phyloP scores from a whole-genome alignment of 768 basidiomycete genomes.

The Mycena venus region DNA sequence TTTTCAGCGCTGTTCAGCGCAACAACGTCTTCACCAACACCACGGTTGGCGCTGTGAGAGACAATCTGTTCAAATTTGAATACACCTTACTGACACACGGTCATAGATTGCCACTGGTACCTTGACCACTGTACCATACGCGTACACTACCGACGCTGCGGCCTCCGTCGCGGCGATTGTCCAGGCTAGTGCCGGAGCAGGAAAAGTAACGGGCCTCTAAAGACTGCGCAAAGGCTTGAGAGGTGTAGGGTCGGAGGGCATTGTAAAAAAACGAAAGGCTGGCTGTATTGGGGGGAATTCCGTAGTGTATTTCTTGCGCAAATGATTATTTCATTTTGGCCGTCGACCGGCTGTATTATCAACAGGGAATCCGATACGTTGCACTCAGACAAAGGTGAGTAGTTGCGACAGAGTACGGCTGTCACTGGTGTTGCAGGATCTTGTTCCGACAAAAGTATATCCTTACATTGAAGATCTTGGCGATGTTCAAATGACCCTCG shows the following conservation, averaged over 20 bases:
- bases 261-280: background rate
- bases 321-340: too few species aligned
- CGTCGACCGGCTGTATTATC: too few species aligned
- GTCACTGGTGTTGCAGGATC: too few species aligned
- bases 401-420: too few species aligned
- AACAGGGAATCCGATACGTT: too few species aligned
- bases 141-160: constrained; percentile 28
- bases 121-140: constrained; percentile 23
- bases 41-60: background rate
- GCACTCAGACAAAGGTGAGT: too few species aligned
- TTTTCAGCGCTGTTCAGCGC: constrained; percentile 19
- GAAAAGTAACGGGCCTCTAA: constrained; percentile 28
- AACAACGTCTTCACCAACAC: constrained; percentile 32
- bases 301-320: too few species aligned
- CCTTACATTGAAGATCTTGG: too few species aligned
- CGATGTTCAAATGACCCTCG: too few species aligned
- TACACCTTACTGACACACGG: background rate
- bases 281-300: background rate
- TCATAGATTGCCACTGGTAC: constrained; percentile 25
- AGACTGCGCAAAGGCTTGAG: background rate
- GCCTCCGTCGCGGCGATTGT: constrained; percentile 15
- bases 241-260: too few species aligned
- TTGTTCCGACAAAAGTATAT: too few species aligned
- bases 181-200: constrained; percentile 24
- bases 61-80: background rate